phyloP scores from a whole-genome alignment of 192 early-diverging fungal species.

The Umbelopsis sp. region DNA sequence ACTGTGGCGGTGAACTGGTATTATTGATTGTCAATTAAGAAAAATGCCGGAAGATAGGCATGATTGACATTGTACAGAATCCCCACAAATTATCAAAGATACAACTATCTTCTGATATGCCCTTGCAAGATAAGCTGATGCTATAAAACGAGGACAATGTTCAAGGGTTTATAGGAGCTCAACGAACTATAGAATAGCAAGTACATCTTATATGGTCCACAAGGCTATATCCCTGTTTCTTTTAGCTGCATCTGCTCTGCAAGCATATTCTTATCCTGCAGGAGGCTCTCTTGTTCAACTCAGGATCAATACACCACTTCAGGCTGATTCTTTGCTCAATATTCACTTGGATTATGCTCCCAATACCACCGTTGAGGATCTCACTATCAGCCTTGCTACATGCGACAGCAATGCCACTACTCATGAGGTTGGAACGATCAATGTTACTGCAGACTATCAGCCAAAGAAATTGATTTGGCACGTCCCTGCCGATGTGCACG shows the following conservation, averaged over 20 bases:
- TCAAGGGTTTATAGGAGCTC: neutral
- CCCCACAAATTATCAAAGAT: neutral
- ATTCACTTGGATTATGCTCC: conserved; percentile 10
- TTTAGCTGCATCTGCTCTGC: conserved; percentile 16
- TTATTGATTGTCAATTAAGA: neutral
- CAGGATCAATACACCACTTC: neutral
- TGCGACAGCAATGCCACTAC: neutral
- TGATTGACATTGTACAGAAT: no score
- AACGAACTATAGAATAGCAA: neutral
- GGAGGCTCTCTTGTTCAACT: neutral
- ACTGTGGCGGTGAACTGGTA: neutral
- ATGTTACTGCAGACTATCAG: neutral
- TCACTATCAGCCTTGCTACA: neutral
- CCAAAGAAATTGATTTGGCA: conserved; percentile 18
- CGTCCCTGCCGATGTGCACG: conserved; percentile 4
- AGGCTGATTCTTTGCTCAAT: conserved; percentile 14
- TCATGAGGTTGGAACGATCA: conserved; percentile 5
- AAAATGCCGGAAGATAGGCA: neutral
- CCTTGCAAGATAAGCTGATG: neutral
- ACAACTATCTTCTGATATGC: neutral
- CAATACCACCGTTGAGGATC: neutral
- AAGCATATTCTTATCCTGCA: neutral
- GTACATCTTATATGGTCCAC: neutral
- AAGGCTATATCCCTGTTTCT: conserved; percentile 12
- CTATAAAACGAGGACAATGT: neutral